phyloP scores from a whole-genome alignment of 2,329 filamentous ascomycete genomes.

The Scopulariopsis brevicaulis region DNA sequence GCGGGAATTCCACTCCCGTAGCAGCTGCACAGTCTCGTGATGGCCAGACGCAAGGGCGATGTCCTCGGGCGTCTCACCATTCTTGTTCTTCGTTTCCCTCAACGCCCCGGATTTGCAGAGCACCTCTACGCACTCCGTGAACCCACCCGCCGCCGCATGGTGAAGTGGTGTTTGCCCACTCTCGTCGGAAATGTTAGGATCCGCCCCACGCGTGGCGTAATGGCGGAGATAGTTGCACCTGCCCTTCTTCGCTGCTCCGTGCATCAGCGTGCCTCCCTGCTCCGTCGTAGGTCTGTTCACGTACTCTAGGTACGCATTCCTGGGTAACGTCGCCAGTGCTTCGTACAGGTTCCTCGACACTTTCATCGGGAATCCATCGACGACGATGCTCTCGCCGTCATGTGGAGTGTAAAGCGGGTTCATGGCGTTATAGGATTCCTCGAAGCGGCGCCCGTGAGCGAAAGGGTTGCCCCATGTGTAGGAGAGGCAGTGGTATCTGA shows the following conservation, averaged over 20 bases:
- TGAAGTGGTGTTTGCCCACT: slow-evolving; percentile 9
- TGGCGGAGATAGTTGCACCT: not conserved
- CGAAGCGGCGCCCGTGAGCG: not conserved
- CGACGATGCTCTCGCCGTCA: slow-evolving; percentile 7
- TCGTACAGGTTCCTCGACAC: slow-evolving; percentile 16
- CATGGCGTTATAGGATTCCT: not conserved
- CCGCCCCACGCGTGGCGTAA: not conserved
- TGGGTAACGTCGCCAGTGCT: slow-evolving; percentile 10
- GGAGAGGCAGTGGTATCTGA: slow-evolving; percentile 7
- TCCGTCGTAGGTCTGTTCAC: slow-evolving; percentile 3
- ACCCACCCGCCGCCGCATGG: slow-evolving; percentile 9
- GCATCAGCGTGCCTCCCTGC: not conserved
- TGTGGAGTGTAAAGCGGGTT: not conserved
- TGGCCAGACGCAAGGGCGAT: slow-evolving; percentile 6
- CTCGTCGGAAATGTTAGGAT: slow-evolving; percentile 3
- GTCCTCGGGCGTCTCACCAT: slow-evolving; percentile 5
- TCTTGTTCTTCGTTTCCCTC: slow-evolving; percentile 4
- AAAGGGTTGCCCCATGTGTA: slow-evolving; percentile 15
- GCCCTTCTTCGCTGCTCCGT: not conserved
- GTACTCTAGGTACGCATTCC: slow-evolving; percentile 6
- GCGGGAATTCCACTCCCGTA: slow-evolving; percentile 4
- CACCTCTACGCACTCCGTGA: slow-evolving; percentile 6
- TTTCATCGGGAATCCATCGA: slow-evolving; percentile 9
- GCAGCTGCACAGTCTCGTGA: slow-evolving; percentile 6
- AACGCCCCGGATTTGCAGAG: slow-evolving; percentile 6